Percentiles rank a stretch among this genome's conserved stretches.
Evolutionary conservation across 2,329 filamentous ascomycete species (phyloP).

Genomic region (Fusarium robinianum): DNA sequence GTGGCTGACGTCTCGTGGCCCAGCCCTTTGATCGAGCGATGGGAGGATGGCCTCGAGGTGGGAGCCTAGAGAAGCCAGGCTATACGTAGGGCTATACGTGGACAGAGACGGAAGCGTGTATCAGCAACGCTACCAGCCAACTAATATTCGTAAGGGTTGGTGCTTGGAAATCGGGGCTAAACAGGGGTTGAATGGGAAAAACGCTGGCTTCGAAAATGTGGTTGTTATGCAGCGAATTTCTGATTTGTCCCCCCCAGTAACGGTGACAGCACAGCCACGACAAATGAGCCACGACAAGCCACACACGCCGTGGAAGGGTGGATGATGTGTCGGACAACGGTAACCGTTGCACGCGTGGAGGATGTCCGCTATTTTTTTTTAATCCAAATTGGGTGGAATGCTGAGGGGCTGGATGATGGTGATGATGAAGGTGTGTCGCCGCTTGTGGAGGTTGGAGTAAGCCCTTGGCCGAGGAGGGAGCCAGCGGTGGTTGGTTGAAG

Average conservation of each 20-base stretch:
- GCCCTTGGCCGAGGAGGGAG: constrained; percentile 11
- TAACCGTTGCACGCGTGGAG: constrained; percentile 21
- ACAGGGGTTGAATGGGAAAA: constrained; percentile 25
- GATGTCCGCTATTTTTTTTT: constrained; percentile 24
- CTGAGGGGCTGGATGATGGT: constrained; percentile 22
- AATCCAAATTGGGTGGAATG: constrained; percentile 19
- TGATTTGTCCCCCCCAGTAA: no score
- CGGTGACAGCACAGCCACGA: no score
- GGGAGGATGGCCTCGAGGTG: constrained; percentile 24
- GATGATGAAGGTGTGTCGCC: constrained; percentile 5
- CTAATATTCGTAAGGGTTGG: constrained; percentile 29
- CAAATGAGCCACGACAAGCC: constrained; percentile 21
- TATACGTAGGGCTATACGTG: constrained; percentile 32
- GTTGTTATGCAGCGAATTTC: no score
- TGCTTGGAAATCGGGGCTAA: constrained; percentile 24
- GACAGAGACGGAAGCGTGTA: constrained; percentile 25
- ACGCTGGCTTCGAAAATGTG: no score
- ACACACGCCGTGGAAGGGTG: no score
- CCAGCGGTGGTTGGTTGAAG: constrained; percentile 24
- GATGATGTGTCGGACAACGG: no score
- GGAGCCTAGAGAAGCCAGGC: constrained; percentile 13
- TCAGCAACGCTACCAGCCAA: constrained; percentile 28
- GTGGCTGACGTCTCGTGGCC: constrained; percentile 21
- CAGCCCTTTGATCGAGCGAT: constrained; percentile 22
- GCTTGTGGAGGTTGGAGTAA: constrained; percentile 26